Evolutionary conservation across 1,284 basidiomycete species (phyloP).

Genomic region (Tylopilus sp.): DNA sequence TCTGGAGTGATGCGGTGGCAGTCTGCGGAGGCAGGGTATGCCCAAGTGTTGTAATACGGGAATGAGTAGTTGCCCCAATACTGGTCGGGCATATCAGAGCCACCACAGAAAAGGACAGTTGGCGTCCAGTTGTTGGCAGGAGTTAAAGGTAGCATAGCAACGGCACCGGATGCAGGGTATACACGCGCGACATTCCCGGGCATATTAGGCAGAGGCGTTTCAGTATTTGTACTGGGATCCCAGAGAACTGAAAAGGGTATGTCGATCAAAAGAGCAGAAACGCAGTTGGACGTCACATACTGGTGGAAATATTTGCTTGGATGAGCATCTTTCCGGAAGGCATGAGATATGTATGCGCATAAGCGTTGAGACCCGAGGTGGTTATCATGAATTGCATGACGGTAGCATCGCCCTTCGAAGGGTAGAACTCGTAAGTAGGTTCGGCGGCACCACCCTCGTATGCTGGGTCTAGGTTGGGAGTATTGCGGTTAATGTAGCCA

Average conservation of each 20-base stretch:
- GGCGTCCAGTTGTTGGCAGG: slow-evolving; percentile 85
- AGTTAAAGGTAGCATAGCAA: slow-evolving; percentile 86
- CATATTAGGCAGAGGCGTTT: slow-evolving; percentile 60
- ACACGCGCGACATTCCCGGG: slow-evolving; percentile 69
- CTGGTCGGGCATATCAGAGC: slow-evolving; percentile 67
- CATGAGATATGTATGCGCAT: slow-evolving; percentile 81
- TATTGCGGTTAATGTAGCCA: slow-evolving; percentile 84
- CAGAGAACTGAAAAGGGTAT: slow-evolving; percentile 48
- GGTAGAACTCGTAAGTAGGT: slow-evolving; percentile 79
- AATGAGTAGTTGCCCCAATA: slow-evolving; percentile 70
- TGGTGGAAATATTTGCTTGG: slow-evolving; percentile 79
- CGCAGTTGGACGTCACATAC: slow-evolving; percentile 38
- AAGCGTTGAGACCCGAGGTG: slow-evolving; percentile 87
- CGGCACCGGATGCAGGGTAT: slow-evolving; percentile 89
- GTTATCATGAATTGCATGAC: slow-evolving; percentile 74
- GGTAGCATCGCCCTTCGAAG: slow-evolving; percentile 53
- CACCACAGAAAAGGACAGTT: slow-evolving; percentile 87
- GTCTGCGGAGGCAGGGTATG: slow-evolving; percentile 56
- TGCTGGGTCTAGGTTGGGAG: slow-evolving; percentile 60
- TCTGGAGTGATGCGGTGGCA: slow-evolving; percentile 79
- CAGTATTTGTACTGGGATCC: slow-evolving; percentile 55
- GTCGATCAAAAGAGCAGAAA: slow-evolving; percentile 13
- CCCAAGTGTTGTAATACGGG: slow-evolving; percentile 63
- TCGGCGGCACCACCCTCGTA: slow-evolving; percentile 61
- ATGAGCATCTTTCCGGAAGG: slow-evolving; percentile 80